Evolutionary conservation across 352 stramenopile genomes (phyloP), one percentile per base, ranked within the genome.

Genomic region (Globisporangium rhizosaccharum): DNA sequence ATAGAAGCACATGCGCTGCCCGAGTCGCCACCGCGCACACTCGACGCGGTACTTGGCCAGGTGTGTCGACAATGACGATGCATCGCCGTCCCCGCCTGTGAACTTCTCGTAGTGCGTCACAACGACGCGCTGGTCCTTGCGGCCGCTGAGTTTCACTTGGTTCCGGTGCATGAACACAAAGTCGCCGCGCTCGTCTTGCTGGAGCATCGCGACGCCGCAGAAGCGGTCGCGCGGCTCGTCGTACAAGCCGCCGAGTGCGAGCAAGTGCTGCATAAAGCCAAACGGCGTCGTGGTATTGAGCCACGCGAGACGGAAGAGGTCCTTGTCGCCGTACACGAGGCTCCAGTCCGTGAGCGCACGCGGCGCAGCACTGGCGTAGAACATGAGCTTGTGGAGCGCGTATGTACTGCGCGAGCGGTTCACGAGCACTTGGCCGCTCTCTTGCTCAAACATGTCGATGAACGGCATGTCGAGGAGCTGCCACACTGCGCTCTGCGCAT

Each of bases 61-160:
- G 3, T 89, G 70, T 3, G 42, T 63, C 25, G 63, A 30, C 50
- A 82, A 62, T 6, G 76, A 85, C 23, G 65, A 70, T 14, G 74
- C 66, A 18, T 75, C 80, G 54, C 78, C 76, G 61, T 85, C 72
- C 28, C 76, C 75, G 20, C 76, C 82, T 0, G 65, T 88, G 56
- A 92, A 92, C 67, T 82, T 88, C 47, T 92, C 79, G 18, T 87
- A 46, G 50, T 92, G 75, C 20, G 73, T 86, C 20, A 89, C 70
- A 9, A 82, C 51, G 23, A 75, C 65, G 30, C 74, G 77, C 47
- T 90, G 71, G 52, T 88, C 69, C 3, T 61, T 62, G 9, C 70
- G 64, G 4, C 57, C 57, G 49, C 30, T 63, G 3, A 63, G 49
- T 28, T 63, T 63, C 37, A 45, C 42, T 23, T 51, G 37, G 26